Base-by-base conservation (phyloP, 108 stramenopile species). In the Cyclotella atomus region DNA sequence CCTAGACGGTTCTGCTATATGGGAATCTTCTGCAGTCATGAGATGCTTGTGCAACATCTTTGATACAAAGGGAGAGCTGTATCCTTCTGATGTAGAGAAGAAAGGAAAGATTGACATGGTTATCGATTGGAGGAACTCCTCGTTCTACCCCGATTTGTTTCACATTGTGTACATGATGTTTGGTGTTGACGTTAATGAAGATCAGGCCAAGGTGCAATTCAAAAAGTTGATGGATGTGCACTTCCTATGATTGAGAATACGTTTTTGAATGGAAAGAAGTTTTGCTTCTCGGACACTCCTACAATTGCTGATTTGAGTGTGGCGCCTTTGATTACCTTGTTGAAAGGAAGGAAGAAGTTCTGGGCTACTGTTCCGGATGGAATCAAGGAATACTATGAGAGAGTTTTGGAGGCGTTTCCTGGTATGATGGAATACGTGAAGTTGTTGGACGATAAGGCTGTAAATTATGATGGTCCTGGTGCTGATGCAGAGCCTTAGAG, bases 241-340 rank as follows among this genome's bases (percentile, higher is more conserved):
- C 70, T 75, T 65, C 68, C 74, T 2, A 1, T 71, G 19, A 52
- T 73, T 23, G n/a, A 70, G n/a, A 59, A 76, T 49, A 59, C 55
- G 2, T 81, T 78, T 54, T 50, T 84, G 54, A 81, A 84, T 27
- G 70, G 70, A 16, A 80, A 35, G n/a, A 65, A 64, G 35, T 84
- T 81, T 44, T 75, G 67, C 38, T 76, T 70, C 44, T 68, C 64
- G 7, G 83, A 84, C 32, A 72, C 59, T 5, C 83, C 83, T 47
- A 84, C 83, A 20, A 84, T 84, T 53, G 83, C 83, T 7, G 83
- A 84, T 43, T 69, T 84, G 38, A 47, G 36, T 16, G 56, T 83
- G 28, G 82, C 76, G 0, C 82, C 82, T 15, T 21, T 73, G 28
- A 4, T 83, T 3, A 76, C 70, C 8, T 35, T 71, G 35, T 41